Evolutionary conservation across 1,284 basidiomycete genomes (phyloP).

Genomic region (Trichosporon faecale): DNA sequence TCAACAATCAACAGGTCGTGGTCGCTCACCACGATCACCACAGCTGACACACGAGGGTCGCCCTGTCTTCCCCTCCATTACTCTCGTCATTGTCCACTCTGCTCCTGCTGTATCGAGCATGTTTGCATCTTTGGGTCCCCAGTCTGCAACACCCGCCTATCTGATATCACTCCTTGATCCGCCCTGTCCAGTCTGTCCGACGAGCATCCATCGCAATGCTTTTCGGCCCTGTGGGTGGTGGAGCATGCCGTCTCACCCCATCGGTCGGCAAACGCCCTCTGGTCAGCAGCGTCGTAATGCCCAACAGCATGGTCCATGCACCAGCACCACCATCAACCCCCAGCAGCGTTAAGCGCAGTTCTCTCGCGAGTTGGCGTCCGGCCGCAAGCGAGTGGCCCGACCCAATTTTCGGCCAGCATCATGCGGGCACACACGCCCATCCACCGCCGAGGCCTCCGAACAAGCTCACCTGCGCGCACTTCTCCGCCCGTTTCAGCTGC

Average conservation of each 20-base stretch:
- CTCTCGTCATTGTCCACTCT: neutral
- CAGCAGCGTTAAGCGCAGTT: neutral
- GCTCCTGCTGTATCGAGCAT: conserved; percentile 5
- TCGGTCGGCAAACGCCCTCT: neutral
- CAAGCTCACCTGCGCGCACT: neutral
- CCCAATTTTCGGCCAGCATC: too few relatives aligned
- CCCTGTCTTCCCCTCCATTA: neutral
- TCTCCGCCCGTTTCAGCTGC: conserved; percentile 1
- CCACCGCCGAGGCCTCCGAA: neutral
- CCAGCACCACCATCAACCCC: too few relatives aligned
- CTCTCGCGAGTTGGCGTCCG: too few relatives aligned
- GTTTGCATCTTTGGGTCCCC: neutral
- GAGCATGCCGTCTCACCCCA: neutral
- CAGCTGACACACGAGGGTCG: neutral
- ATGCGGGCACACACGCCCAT: neutral
- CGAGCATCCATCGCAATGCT: too few relatives aligned
- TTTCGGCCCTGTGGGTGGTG: too few relatives aligned
- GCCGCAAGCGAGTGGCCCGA: too few relatives aligned
- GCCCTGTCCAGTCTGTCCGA: neutral
- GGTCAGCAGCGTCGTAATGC: too few relatives aligned
- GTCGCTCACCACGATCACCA: neutral
- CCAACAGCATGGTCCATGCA: too few relatives aligned
- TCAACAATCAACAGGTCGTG: neutral
- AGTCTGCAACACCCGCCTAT: neutral
- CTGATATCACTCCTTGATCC: neutral